phyloP scores from a whole-genome alignment of 164 flowering plant genomes.

The Umbilicus rupestris region DNA sequence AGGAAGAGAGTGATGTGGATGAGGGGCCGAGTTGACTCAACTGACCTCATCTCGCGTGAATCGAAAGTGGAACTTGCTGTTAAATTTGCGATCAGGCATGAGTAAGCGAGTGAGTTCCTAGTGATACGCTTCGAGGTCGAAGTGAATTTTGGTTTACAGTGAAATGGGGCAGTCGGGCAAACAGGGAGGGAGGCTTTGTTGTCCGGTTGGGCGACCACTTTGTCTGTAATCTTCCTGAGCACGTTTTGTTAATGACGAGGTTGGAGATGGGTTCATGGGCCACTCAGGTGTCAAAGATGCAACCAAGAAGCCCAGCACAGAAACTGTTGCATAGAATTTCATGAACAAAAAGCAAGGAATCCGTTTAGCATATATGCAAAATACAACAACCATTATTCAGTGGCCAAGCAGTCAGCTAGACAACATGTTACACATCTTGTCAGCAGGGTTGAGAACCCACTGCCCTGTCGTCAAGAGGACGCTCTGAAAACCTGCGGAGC shows the following conservation, averaged over 20 bases:
- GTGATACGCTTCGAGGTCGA: not conserved
- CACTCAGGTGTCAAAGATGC: not conserved
- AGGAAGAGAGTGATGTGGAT: too few species aligned
- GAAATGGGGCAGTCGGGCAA: not conserved
- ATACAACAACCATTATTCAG: not conserved
- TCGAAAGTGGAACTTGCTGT: not conserved
- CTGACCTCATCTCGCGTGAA: slow-evolving; percentile 2
- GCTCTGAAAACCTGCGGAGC: too few species aligned
- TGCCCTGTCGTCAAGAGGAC: too few species aligned
- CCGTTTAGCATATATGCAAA: not conserved
- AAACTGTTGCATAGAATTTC: not conserved
- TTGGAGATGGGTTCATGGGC: not conserved
- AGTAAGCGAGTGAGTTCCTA: too few species aligned
- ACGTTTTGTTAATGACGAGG: not conserved
- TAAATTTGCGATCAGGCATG: not conserved
- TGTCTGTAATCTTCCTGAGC: too few species aligned
- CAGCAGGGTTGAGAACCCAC: too few species aligned
- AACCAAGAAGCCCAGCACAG: not conserved
- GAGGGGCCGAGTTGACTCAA: too few species aligned
- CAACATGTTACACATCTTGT: not conserved
- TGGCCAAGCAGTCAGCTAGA: not conserved
- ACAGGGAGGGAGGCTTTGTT: not conserved
- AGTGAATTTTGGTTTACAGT: not conserved
- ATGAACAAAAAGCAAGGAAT: not conserved
- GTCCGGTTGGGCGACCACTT: too few species aligned